These are phyloP conservation scores for Discostella stelligeroides DNA, from an alignment of 108 stramenopile genomes.

Conservation along the genomic window DNA sequence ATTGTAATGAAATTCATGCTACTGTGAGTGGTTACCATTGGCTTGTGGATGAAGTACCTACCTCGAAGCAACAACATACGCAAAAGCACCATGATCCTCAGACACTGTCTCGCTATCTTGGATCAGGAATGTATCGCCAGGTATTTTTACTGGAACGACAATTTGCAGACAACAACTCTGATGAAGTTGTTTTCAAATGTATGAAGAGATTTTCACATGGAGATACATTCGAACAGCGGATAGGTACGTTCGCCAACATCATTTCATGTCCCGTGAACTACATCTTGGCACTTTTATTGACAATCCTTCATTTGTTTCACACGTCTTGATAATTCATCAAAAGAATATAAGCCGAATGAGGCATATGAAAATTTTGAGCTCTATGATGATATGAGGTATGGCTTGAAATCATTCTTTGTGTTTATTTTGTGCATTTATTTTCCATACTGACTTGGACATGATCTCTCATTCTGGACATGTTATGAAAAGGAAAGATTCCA, in stretches of 20 bases:
- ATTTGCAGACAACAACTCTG: slow-evolving; percentile 1
- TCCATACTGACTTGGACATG: neutral
- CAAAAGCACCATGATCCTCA: neutral
- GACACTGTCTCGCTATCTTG: slow-evolving; percentile 17
- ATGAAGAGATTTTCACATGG: slow-evolving; percentile 10
- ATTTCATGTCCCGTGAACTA: neutral
- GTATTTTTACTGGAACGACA: slow-evolving; percentile 42
- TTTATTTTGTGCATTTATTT: neutral
- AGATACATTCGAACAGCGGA: slow-evolving; percentile 4
- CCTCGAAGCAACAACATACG: neutral
- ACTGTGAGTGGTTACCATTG: slow-evolving; percentile 11
- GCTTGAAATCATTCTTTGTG: neutral
- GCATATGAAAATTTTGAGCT: slow-evolving; percentile 6
- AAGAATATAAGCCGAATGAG: slow-evolving; percentile 2
- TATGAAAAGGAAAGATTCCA: slow-evolving; percentile 17
- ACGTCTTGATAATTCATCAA: neutral
- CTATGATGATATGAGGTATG: slow-evolving; percentile 20
- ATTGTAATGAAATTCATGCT: slow-evolving; percentile 57
- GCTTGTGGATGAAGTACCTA: slow-evolving; percentile 1
- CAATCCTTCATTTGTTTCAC: neutral
- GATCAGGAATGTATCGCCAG: slow-evolving; percentile 51
- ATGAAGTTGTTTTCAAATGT: slow-evolving; percentile 19
- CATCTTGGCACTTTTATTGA: neutral
- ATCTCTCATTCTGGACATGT: too few relatives aligned
- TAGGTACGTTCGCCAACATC: neutral